Percentiles rank a stretch among this genome's conserved stretches.
Conservation (phyloP, 371 early-diverging fungal genomes). For the Blakeslea trispora region DNA sequence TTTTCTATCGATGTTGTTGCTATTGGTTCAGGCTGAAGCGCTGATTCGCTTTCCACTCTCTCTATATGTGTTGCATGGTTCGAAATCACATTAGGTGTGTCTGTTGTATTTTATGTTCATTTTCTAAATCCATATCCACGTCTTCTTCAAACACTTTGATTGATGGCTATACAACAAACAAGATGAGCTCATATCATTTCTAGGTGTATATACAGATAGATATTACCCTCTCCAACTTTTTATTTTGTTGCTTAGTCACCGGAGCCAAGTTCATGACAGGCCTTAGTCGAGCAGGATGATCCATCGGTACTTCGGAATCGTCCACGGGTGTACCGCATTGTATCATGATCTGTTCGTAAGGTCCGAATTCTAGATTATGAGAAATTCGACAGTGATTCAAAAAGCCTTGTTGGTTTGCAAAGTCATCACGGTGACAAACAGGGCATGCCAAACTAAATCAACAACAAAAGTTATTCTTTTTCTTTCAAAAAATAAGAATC, state of each 20-base stretch:
- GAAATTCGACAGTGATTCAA: constrained; percentile 77
- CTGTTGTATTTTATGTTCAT: constrained; percentile 12
- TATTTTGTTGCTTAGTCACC: constrained; percentile 11
- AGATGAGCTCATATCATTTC: too few species aligned
- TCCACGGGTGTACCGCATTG: constrained; percentile 69
- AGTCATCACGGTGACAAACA: constrained; percentile 61
- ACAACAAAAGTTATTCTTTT: too few species aligned
- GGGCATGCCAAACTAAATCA: constrained; percentile 55
- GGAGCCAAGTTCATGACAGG: constrained; percentile 29
- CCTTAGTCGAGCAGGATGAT: constrained; percentile 55
- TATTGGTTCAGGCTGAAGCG: not conserved
- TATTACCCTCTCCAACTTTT: constrained; percentile 37
- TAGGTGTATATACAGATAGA: constrained; percentile 7
- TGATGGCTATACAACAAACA: constrained; percentile 49
- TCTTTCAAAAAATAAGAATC: too few species aligned
- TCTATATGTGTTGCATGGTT: too few species aligned
- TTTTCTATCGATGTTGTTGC: too few species aligned
- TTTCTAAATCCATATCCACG: constrained; percentile 59
- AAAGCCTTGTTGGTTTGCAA: constrained; percentile 78
- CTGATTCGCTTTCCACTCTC: too few species aligned
- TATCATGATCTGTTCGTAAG: constrained; percentile 68
- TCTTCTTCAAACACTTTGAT: constrained; percentile 76
- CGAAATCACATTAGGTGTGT: too few species aligned
- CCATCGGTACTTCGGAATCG: constrained; percentile 63
- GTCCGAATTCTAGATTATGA: constrained; percentile 71